Evolutionary conservation across 2,329 filamentous ascomycete species (phyloP), one percentile per base, ranked within the genome.

Genomic region (Fusarium sp.): DNA sequence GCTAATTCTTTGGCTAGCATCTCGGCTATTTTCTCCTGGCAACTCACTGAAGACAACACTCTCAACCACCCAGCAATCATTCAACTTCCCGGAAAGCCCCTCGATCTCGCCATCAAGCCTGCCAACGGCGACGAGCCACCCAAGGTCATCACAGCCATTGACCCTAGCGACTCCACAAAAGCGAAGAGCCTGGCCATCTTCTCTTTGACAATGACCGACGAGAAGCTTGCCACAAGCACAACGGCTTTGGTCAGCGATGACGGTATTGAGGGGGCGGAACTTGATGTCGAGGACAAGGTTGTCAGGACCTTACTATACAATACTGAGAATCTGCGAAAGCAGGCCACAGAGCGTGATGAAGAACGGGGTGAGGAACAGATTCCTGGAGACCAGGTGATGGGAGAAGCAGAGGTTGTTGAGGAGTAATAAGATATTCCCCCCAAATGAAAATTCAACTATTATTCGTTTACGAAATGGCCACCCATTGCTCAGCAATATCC

Each of bases 1-100:
- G 62, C 67, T 76, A 55, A 79, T 63, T 22, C n/a, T 40, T 42
- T 14, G 15, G 28, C 13, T 66, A 89, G 85, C 36, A 76, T 87
- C 56, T 86, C 89, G 60, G 92, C 85, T 40, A 80, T 97, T 10
- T 89, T 95, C 77, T 80, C 87, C 57, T 92, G 91, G 80, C 79
- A 80, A n/a, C 81, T 92, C 38, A 76, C 71, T 7, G 64, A 76
- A 2, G 77, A 86, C 49, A 85, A 85, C 63, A 78, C 76, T 15
- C 81, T 93, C 40, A 77, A 81, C 10, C 81, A 86, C 64, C 84
- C 51, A 74, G 68, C 77, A 52, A 68, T 78, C 62, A 80, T 93
- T 54, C 77, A 82, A 39, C 77, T 93, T 6, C 82, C 84, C 4
- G 91, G 91, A 9, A 94, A 92, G 72, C 86, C 89, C 1, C 84